Evolutionary conservation across 2,329 filamentous ascomycete species (phyloP).

Genomic region (Alternaria hordeiaustralica): DNA sequence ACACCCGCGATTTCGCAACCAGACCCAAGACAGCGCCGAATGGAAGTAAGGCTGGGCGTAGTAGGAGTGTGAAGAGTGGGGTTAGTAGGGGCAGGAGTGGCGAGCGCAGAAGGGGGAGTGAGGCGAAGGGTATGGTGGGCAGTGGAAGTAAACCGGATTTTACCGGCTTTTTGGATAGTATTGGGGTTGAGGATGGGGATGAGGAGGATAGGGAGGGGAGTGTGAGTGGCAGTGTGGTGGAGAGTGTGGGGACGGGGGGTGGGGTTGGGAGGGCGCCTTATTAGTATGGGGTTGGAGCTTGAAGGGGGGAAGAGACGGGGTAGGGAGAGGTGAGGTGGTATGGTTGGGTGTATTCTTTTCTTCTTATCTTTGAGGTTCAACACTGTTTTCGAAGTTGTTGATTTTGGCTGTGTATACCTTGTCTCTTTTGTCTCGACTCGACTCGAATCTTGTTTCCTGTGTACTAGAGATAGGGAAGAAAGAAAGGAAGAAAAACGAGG

Average conservation of each 20-base stretch:
- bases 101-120: constrained; percentile 16
- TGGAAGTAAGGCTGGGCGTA: constrained; percentile 18
- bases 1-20: constrained; percentile 17
- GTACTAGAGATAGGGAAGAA: not conserved
- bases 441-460: not conserved
- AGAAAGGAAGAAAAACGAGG: not conserved
- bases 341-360: not conserved
- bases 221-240: constrained; percentile 1
- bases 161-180: constrained; percentile 42
- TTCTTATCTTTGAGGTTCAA: not conserved
- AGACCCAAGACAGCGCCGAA: constrained; percentile 33
- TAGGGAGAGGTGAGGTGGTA: too few relatives aligned
- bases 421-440: not conserved
- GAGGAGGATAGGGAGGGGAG: not conserved
- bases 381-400: too few relatives aligned
- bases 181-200: constrained; percentile 36
- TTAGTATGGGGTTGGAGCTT: constrained; percentile 10
- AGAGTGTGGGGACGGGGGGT: constrained; percentile 22
- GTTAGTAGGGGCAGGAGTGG: constrained; percentile 26
- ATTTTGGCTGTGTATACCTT: not conserved
- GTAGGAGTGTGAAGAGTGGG: constrained; percentile 35
- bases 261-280: constrained; percentile 36
- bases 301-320: not conserved
- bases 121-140: constrained; percentile 5
- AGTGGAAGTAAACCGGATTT: constrained; percentile 36